These are phyloP conservation scores for Amanita polypyramis DNA, from an alignment of 768 basidiomycete genomes.

Conservation along the genomic window DNA sequence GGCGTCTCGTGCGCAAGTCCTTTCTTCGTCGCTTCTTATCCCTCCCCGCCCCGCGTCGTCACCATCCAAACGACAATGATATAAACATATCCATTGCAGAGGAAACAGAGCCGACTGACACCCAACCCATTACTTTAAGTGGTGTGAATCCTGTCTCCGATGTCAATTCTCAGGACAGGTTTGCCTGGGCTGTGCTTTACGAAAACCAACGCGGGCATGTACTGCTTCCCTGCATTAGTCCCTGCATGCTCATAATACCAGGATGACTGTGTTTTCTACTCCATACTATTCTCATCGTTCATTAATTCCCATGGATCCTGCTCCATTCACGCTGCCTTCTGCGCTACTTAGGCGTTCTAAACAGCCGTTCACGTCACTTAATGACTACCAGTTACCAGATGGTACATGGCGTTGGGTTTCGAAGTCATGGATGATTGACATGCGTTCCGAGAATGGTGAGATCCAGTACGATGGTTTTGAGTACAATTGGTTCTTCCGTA, in stretches of 20 bases:
- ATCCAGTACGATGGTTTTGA: constrained; percentile 81
- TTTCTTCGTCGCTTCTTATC: constrained; percentile 18
- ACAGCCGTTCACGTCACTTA: constrained; percentile 47
- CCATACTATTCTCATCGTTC: constrained; percentile 63
- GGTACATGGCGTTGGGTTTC: constrained; percentile 79
- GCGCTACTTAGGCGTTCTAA: constrained; percentile 26
- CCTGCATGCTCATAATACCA: constrained; percentile 12
- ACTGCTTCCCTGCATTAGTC: background rate
- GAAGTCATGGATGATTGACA: constrained; percentile 78
- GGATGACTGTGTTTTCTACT: constrained; percentile 59
- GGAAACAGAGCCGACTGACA: background rate
- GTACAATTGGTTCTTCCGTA: constrained; percentile 73
- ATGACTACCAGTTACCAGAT: constrained; percentile 65
- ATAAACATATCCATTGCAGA: background rate
- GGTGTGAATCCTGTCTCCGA: constrained; percentile 14
- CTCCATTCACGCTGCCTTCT: constrained; percentile 57
- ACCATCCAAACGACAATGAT: constrained; percentile 7
- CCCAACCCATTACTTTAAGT: constrained; percentile 22
- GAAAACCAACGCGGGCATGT: constrained; percentile 72
- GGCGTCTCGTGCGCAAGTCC: constrained; percentile 29
- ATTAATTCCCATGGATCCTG: constrained; percentile 63
- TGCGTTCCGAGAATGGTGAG: constrained; percentile 65
- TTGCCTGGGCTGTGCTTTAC: constrained; percentile 70
- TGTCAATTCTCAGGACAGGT: constrained; percentile 36
- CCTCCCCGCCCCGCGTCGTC: constrained; percentile 18